A percentile compares a stretch with the other conserved stretches of the same genome.
Conservation (phyloP, 108 stramenopile species). For the Schizochytrium sp. region DNA sequence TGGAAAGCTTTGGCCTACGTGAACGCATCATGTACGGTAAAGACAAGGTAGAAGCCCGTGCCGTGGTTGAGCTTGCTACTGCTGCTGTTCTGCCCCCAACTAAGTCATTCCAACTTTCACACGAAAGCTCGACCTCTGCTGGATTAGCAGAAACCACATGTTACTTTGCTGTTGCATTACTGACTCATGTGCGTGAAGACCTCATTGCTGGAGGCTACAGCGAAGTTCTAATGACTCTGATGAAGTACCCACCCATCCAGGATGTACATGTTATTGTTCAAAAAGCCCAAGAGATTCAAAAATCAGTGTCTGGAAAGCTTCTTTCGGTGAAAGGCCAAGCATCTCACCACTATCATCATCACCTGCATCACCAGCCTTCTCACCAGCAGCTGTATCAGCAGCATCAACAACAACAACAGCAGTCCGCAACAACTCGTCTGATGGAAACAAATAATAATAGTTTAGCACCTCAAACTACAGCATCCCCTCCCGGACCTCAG, state of each 20-base stretch:
- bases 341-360: neutral
- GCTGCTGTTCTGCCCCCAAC: neutral
- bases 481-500: too few species aligned
- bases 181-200: conserved; percentile 23
- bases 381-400: neutral
- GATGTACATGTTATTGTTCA: conserved; percentile 20
- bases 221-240: neutral
- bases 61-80: neutral
- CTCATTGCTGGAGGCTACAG: neutral
- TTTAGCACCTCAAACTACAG: too few species aligned
- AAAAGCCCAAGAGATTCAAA: neutral
- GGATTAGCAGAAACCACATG: neutral
- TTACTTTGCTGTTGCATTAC: conserved; percentile 19
- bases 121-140: neutral
- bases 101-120: neutral
- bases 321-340: too few species aligned
- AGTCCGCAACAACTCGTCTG: too few species aligned
- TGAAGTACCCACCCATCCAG: conserved; percentile 10
- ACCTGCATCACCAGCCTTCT: neutral
- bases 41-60: neutral
- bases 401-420: too few species aligned
- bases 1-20: conserved; percentile 27
- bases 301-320: too few species aligned
- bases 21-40: neutral
- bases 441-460: too few species aligned